Percentiles rank a stretch among this genome's conserved stretches.
These are phyloP conservation scores for Ogataea thermomethanolica DNA, from an alignment of 805 yeast species.

Conservation along the genomic window DNA sequence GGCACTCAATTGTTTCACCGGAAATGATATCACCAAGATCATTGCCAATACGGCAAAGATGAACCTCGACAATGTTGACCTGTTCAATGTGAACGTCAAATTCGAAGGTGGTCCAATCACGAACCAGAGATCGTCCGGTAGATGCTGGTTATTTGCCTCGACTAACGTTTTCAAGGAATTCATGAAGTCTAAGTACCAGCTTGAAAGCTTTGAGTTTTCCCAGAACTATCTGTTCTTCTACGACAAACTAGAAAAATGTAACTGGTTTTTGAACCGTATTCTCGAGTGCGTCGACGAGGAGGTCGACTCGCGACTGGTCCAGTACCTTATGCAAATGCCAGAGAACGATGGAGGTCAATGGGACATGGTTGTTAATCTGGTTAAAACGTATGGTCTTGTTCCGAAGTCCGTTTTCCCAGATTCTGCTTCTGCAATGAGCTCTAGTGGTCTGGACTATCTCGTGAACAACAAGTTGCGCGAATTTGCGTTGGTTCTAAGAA, in stretches of 20 bases:
- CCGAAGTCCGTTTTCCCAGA: constrained; percentile 76
- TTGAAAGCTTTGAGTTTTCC: constrained; percentile 71
- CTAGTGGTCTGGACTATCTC: constrained; percentile 55
- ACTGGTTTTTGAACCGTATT: constrained; percentile 74
- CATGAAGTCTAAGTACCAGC: constrained; percentile 57
- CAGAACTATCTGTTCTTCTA: constrained; percentile 79
- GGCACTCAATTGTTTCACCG: constrained; percentile 53
- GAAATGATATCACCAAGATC: constrained; percentile 41
- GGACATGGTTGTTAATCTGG: constrained; percentile 77
- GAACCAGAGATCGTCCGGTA: constrained; percentile 72
- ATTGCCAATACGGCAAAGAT: constrained; percentile 36
- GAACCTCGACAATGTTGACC: constrained; percentile 31
- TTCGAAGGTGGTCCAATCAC: constrained; percentile 63
- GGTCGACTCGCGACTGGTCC: constrained; percentile 69
- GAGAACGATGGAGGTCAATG: constrained; percentile 88
- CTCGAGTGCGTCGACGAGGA: constrained; percentile 63
- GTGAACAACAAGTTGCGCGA: constrained; percentile 74
- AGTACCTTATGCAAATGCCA: constrained; percentile 61
- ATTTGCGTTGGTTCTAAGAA: constrained; percentile 67
- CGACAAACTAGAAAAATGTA: constrained; percentile 83
- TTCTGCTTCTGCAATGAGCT: constrained; percentile 54
- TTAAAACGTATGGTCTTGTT: constrained; percentile 75
- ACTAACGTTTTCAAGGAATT: constrained; percentile 70
- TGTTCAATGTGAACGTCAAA: constrained; percentile 43
- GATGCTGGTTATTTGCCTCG: constrained; percentile 91